Percentiles rank a stretch among this genome's conserved stretches.
phyloP scores from a whole-genome alignment of 2,329 filamentous ascomycete genomes.

The Drechslerella coelobrocha region DNA sequence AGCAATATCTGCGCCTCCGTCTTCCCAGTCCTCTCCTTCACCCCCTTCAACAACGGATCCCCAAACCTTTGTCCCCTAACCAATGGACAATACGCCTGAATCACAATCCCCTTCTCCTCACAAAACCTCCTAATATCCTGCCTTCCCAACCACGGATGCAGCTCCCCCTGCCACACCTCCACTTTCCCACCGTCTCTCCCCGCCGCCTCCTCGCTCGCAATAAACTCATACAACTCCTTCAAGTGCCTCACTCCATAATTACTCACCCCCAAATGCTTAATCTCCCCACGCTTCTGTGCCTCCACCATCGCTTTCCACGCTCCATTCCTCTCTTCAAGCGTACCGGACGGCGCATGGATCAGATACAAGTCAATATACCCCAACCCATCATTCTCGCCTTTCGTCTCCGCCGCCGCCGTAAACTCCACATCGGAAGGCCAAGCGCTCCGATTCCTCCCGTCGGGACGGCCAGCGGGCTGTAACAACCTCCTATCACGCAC shows the following conservation, averaged over 20 bases:
- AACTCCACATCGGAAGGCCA: conserved; percentile 31
- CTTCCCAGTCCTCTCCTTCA: conserved; percentile 76
- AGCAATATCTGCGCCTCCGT: conserved; percentile 78
- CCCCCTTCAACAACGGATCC: conserved; percentile 68
- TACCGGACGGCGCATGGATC: conserved; percentile 69
- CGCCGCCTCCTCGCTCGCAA: conserved; percentile 60
- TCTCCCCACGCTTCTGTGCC: conserved; percentile 67
- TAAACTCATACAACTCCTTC: conserved; percentile 67
- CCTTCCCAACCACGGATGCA: conserved; percentile 87
- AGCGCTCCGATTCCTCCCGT: conserved; percentile 11
- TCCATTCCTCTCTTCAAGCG: conserved; percentile 65
- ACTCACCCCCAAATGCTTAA: conserved; percentile 69
- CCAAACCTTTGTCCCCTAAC: conserved; percentile 73
- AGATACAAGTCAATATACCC: conserved; percentile 57
- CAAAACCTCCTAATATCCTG: conserved; percentile 82
- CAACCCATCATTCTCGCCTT: conserved; percentile 24
- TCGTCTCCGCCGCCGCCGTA: neutral
- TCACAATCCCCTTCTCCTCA: conserved; percentile 66
- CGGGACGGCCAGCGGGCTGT: conserved; percentile 19
- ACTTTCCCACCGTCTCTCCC: conserved; percentile 70
- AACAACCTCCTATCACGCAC: conserved; percentile 38
- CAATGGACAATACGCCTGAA: conserved; percentile 68
- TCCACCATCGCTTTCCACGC: conserved; percentile 71
- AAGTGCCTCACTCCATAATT: conserved; percentile 72
- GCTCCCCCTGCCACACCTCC: conserved; percentile 84